Base-by-base conservation (phyloP, 2,329 filamentous ascomycete species). In the Ascochyta lentis region DNA sequence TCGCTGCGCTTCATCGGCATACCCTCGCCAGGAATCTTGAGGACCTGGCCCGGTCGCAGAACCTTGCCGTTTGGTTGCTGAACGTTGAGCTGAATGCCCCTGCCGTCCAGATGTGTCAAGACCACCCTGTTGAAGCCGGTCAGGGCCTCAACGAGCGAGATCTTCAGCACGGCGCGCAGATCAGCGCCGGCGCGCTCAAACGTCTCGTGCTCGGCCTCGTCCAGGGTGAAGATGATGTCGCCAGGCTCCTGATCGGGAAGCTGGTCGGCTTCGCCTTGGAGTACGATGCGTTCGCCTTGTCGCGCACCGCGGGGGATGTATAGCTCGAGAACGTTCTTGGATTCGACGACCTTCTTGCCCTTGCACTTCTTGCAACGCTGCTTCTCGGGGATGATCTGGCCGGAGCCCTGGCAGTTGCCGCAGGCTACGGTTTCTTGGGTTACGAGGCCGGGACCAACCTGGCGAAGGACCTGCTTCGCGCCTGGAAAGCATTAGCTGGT, bases 311-410 rank as follows among this genome's bases (percentile, higher is more conserved):
- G 87, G 9, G 94, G 92, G 57, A 99, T 96, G 79, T 98, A 98
- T 48, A 99, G 89, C 79, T 99, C 95, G 58, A 99, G 82, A 3
- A 94, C 90, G 80, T 98, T 99, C 78, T 91, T 95, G 78, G 95
- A 90, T 69, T 92, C 89, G 40, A 87, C 86, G 13, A 91, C 92
- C 60, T 91, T 86, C 76, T 90, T 91, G 70, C 95, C 95, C 80
- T 98, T 98, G 86, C 95, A 99, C 82, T 95, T 97, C 83, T 96
- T 96, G 83, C 95, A 99, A 73, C 92, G 91, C 72, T 99, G 95
- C 82, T 98, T 98, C 72, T 96, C 92, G 77, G 94, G 94, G 80
- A 88, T 96, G 71, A 93, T 87, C 71, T 88, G 87, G 6, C 95
- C 95, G n/a, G 87, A 85, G 31, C 93, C 94, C 57, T 88, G 84